Evolutionary conservation across 2,329 filamentous ascomycete genomes (phyloP).

Genomic region (Microascus cirrosus): DNA sequence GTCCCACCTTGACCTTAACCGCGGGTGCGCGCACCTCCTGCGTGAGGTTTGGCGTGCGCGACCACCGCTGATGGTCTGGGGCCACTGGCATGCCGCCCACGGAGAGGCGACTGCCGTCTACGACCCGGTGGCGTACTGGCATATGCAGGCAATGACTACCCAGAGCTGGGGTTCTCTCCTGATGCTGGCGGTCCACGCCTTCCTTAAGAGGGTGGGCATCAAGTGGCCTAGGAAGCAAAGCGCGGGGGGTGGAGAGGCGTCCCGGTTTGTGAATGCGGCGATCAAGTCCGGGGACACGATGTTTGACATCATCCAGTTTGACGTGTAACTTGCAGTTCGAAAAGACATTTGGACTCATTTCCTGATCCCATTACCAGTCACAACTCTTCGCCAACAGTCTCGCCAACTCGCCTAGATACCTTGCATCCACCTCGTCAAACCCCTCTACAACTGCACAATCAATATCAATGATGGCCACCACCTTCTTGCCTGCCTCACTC

Average conservation of each 20-base stretch:
- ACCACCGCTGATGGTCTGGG: conserved; percentile 5
- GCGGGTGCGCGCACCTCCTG: conserved; percentile 17
- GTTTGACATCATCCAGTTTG: conserved; percentile 2
- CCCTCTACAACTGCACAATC: conserved; percentile 59
- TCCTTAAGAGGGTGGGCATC: neutral
- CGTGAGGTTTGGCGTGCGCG: conserved; percentile 1
- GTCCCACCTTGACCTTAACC: conserved; percentile 21
- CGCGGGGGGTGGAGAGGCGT: neutral
- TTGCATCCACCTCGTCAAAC: conserved; percentile 58
- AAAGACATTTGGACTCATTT: no score
- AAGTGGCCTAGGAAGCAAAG: neutral
- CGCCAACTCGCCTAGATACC: conserved; percentile 56
- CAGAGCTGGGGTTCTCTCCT: neutral
- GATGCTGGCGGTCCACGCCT: neutral
- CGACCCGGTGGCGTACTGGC: conserved; percentile 1
- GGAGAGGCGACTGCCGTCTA: neutral
- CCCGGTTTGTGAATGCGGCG: conserved; percentile 1
- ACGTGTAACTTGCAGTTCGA: neutral
- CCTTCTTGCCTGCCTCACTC: conserved; percentile 23
- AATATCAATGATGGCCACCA: conserved; percentile 69
- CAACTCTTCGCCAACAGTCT: conserved; percentile 46
- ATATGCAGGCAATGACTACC: neutral
- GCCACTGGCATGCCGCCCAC: conserved; percentile 4
- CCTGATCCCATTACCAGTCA: conserved; percentile 44
- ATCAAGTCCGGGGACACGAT: conserved; percentile 1